phyloP scores from a whole-genome alignment of 148 eudicot genomes.

The Rhododendron kiyosumense region DNA sequence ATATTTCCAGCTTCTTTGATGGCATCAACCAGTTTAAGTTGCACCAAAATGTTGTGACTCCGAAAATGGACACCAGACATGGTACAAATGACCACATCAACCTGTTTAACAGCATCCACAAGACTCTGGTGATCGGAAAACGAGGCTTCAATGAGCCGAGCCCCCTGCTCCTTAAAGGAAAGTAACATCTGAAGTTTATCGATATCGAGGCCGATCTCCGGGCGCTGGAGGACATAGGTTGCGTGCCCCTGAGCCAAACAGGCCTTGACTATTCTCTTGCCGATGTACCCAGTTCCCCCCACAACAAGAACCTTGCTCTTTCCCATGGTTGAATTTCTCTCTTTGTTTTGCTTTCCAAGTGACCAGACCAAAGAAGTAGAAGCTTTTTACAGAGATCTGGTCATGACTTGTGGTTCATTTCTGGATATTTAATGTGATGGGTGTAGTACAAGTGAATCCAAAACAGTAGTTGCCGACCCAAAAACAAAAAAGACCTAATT shows the following conservation, averaged over 20 bases:
- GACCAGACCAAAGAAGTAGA: neutral
- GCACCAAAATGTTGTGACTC: constrained; percentile 56
- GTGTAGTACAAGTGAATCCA: neutral
- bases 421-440: neutral
- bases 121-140: constrained; percentile 72
- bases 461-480: neutral
- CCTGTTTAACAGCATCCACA: constrained; percentile 64
- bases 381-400: neutral
- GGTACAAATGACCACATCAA: constrained; percentile 68
- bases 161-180: constrained; percentile 35
- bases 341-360: neutral
- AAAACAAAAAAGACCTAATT: no score
- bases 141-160: constrained; percentile 31
- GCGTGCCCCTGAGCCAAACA: constrained; percentile 44
- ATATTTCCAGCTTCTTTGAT: constrained; percentile 86
- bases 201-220: constrained; percentile 38
- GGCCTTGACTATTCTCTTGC: constrained; percentile 45
- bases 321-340: constrained; percentile 9
- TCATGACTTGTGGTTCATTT: neutral
- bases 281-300: constrained; percentile 58
- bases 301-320: constrained; percentile 46
- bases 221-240: constrained; percentile 35
- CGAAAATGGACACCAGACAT: constrained; percentile 69
- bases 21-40: constrained; percentile 80
- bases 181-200: constrained; percentile 39